Evolutionary conservation across 805 yeast genomes (phyloP), one percentile per base, ranked within the genome.

Genomic region (Suhomyces sp.): DNA sequence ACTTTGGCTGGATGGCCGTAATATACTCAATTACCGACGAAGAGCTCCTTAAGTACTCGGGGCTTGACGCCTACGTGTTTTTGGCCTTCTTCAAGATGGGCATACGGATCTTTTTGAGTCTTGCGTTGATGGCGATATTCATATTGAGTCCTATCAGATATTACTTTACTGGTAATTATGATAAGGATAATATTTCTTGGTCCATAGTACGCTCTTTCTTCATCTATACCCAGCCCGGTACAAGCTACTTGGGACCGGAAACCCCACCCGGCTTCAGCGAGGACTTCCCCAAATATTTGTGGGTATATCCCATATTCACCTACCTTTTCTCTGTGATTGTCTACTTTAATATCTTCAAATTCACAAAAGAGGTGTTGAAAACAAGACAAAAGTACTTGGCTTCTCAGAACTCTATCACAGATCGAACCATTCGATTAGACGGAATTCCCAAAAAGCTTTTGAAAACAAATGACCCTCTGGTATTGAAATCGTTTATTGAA

Each of bases 321-420:
- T 83, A 81, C 60, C 55, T 75, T 12, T 83, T 83, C 63, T 77
- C 84, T 2, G 64, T 67, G 2, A 66, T 81, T 8, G 80, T 80
- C 24, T 77, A 73, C 54, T 69, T 68, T 51, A 75, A 72, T 55
- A 57, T 82, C 21, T 76, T 75, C 57, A 69, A 69, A 46, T 79
- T 72, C 60, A 82, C 86, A 19, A 68, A 71, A 13, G 68, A 67
- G 49, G 79, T 83, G 31, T 73, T 83, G 46, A 73, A 73, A 54
- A 77, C 81, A 1, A 66, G 87, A 40, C 87, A 83, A 58, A 73
- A 77, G 56, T 82, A 80, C 61, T 66, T 83, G 52, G 87, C 86
- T 0, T 73, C 82, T 4, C 86, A 83, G 59, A 74, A 80, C 63
- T 78, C 85, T 15, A 69, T 83, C 46, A 81, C 85, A 2, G 87